Percentiles rank a stretch among this genome's conserved stretches.
Evolutionary conservation across 805 yeast genomes (phyloP).

Genomic region (Phaffomyces thermotolerans): DNA sequence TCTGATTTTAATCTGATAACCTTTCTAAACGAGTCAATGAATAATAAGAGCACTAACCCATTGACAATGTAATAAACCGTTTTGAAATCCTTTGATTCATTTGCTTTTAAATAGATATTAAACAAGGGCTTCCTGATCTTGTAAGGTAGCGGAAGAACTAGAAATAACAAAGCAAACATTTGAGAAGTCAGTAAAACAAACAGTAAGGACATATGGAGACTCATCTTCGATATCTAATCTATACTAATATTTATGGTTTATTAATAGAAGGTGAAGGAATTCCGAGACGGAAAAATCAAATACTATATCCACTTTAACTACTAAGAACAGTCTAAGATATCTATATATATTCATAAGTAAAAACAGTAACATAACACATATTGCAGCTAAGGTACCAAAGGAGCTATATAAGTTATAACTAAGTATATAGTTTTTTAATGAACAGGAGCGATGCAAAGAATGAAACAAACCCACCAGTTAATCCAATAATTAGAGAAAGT

Average conservation of each 20-base stretch:
- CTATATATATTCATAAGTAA: too few species aligned
- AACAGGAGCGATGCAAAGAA: constrained; percentile 14
- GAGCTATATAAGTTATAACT: neutral
- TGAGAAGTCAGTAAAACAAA: constrained; percentile 45
- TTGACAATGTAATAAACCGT: constrained; percentile 38
- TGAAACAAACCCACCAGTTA: constrained; percentile 20
- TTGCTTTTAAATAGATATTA: constrained; percentile 28
- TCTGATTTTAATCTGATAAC: constrained; percentile 26
- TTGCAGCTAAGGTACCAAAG: too few species aligned
- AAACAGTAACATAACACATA: too few species aligned
- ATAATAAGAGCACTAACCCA: constrained; percentile 40
- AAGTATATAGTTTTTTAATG: constrained; percentile 15
- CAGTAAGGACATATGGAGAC: constrained; percentile 22
- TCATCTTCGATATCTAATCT: constrained; percentile 9
- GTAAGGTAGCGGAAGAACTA: constrained; percentile 52
- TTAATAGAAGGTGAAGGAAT: too few species aligned
- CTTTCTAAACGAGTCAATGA: constrained; percentile 47
- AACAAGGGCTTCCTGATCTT: constrained; percentile 38
- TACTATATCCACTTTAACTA: too few species aligned
- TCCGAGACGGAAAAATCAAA: too few species aligned
- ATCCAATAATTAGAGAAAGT: constrained; percentile 19
- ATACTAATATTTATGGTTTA: neutral
- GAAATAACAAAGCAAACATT: constrained; percentile 39
- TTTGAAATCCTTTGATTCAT: constrained; percentile 33
- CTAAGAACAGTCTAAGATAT: too few species aligned